phyloP scores from a whole-genome alignment of 1,284 basidiomycete species.

The Rhodotorula sp. region DNA sequence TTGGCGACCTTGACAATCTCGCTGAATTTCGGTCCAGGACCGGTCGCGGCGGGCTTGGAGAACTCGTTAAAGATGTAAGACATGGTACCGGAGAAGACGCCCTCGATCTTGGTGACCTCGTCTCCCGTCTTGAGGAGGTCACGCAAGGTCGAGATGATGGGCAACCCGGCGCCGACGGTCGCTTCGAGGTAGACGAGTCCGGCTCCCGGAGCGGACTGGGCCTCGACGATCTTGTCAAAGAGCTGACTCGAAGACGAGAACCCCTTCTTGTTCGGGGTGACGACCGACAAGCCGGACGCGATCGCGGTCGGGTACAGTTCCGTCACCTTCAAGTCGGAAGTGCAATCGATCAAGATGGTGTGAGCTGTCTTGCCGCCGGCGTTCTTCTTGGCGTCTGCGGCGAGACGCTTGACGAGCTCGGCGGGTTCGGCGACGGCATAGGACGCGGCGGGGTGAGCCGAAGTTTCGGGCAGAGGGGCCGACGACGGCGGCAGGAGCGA shows the following conservation, averaged over 20 bases:
- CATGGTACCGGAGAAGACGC: slow-evolving; percentile 90
- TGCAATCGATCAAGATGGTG: slow-evolving; percentile 85
- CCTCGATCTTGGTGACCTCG: slow-evolving; percentile 62
- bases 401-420: slow-evolving; percentile 53
- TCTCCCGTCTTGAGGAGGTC: slow-evolving; percentile 92
- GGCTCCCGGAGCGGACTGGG: slow-evolving; percentile 58
- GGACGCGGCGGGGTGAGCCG: slow-evolving; percentile 41
- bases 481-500: slow-evolving; percentile 42
- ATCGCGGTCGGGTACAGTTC: slow-evolving; percentile 80
- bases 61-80: slow-evolving; percentile 99
- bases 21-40: slow-evolving; percentile 66
- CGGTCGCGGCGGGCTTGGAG: slow-evolving; percentile 54
- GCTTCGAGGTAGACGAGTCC: slow-evolving; percentile 81
- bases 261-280: slow-evolving; percentile 98
- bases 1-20: slow-evolving; percentile 85
- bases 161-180: slow-evolving; percentile 94
- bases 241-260: slow-evolving; percentile 74
- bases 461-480: slow-evolving; percentile 24
- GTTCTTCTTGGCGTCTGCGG: slow-evolving; percentile 51
- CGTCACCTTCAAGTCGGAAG: slow-evolving; percentile 81
- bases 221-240: slow-evolving; percentile 68
- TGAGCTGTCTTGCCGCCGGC: slow-evolving; percentile 49
- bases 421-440: slow-evolving; percentile 49
- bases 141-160: slow-evolving; percentile 85
- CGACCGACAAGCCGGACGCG: slow-evolving; percentile 74